These are phyloP conservation scores for Blastomyces silverae DNA, from an alignment of 2,329 filamentous ascomycete species.

Conservation along the genomic window DNA sequence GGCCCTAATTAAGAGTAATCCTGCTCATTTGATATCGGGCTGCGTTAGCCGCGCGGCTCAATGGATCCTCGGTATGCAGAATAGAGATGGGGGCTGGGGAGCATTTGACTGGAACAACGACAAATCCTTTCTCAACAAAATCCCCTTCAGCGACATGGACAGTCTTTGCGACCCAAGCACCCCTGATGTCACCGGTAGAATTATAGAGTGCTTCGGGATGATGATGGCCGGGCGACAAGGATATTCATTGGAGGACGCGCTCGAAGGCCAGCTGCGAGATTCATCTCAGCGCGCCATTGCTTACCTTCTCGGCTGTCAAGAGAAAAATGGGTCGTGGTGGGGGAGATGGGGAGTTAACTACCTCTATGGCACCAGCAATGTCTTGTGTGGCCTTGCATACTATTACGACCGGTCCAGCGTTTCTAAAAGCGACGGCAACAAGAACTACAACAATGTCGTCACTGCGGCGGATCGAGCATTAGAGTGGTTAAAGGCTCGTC, in stretches of 20 bases:
- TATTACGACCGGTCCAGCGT: slow-evolving; percentile 10
- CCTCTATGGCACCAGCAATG: slow-evolving; percentile 63
- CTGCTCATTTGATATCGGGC: slow-evolving; percentile 28
- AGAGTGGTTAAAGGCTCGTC: slow-evolving; percentile 51
- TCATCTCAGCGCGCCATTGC: slow-evolving; percentile 23
- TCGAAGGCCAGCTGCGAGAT: slow-evolving; percentile 7
- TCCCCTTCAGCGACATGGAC: slow-evolving; percentile 36
- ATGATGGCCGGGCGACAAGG: slow-evolving; percentile 17
- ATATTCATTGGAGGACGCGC: neutral
- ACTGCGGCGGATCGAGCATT: slow-evolving; percentile 17
- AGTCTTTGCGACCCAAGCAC: slow-evolving; percentile 32
- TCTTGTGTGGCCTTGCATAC: slow-evolving; percentile 28
- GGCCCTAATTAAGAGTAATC: slow-evolving; percentile 26
- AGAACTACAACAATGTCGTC: neutral
- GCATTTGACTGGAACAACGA: slow-evolving; percentile 25
- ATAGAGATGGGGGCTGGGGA: slow-evolving; percentile 63
- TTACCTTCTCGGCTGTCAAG: slow-evolving; percentile 24
- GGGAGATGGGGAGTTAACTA: slow-evolving; percentile 94
- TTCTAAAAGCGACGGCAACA: neutral
- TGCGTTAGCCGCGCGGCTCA: neutral
- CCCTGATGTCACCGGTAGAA: slow-evolving; percentile 32
- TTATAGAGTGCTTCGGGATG: slow-evolving; percentile 30
- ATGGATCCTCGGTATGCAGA: slow-evolving; percentile 58
- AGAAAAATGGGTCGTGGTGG: slow-evolving; percentile 56
- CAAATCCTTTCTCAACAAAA: slow-evolving; percentile 30